Evolutionary conservation across 305 asterid species (phyloP), one percentile per base, ranked within the genome.

Genomic region (Solanum hybrid): DNA sequence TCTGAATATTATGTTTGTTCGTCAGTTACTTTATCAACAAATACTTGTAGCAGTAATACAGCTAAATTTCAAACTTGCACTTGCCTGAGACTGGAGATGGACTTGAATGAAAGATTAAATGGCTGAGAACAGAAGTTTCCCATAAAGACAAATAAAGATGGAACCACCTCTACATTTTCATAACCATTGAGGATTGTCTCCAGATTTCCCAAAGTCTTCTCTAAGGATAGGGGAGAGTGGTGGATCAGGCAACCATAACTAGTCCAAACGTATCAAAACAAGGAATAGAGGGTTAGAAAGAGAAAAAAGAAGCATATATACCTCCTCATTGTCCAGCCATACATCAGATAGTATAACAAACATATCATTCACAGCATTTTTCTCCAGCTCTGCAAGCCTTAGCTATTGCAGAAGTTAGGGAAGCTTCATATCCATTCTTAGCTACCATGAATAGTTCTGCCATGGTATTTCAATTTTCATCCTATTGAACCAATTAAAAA

Each of bases 81-180:
- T 91, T 89, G 95, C 99, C 99, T 96, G 92, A 95, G 95, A 89
- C 90, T 94, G 34, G 98, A 94, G 91, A 94, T 95, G 82, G 98
- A 96, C 92, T 89, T 94, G 91, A 97, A 97, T 66, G 98, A 93
- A 89, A 97, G 93, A 92, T 97, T 96, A 90, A 98, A 97, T 29
- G 99, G 99, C 89, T 77, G 96, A 78, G 99, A 97, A 88, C 97
- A 95, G 93, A 97, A 96, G 92, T 97, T 97, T 89, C 99, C 99
- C 99, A 97, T 97, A 92, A 96, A 95, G 93, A 95, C 95, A 90
- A 97, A 97, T 80, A 97, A 94, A 81, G 99, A 97, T 31, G 99
- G 99, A 90, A 95, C 95, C 85, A 96, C 98, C 76, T 91, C 92
- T 84, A 91, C 97, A 89, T 94, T 95, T 90, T 95, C 98, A 27